Conservation (phyloP, 2,329 filamentous ascomycete genomes). For the Ceratocystis ficicola region DNA sequence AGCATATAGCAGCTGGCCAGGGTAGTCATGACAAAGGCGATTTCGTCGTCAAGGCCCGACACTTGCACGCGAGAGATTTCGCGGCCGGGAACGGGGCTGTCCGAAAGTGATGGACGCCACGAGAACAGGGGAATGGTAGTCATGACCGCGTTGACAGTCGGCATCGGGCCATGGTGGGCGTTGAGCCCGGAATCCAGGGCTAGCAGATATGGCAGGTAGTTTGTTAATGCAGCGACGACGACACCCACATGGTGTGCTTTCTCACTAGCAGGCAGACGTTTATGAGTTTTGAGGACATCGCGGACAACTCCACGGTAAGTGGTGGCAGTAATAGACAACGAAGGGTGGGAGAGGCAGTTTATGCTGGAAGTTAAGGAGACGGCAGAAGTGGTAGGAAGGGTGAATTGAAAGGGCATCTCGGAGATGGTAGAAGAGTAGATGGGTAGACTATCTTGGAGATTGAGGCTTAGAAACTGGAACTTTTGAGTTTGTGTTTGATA, state of each 20-base stretch:
- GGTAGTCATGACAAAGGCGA: conserved; percentile 66
- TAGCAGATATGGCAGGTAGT: conserved; percentile 74
- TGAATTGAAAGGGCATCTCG: conserved; percentile 79
- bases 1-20: conserved; percentile 63
- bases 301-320: conserved; percentile 74
- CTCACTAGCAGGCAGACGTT: conserved; percentile 61
- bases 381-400: conserved; percentile 77
- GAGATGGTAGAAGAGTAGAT: not conserved
- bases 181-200: conserved; percentile 63
- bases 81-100: conserved; percentile 49
- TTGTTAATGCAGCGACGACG: conserved; percentile 56
- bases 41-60: conserved; percentile 66
- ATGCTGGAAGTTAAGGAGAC: conserved; percentile 71
- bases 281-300: conserved; percentile 77
- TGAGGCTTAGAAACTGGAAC: not conserved
- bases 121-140: conserved; percentile 46
- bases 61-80: conserved; percentile 57
- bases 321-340: conserved; percentile 68
- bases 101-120: conserved; percentile 74
- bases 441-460: not conserved
- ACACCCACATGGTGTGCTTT: conserved; percentile 58
- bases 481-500: too few relatives aligned
- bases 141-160: conserved; percentile 17
- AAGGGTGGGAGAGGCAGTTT: conserved; percentile 72
- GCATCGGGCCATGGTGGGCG: conserved; percentile 27